phyloP scores from a whole-genome alignment of 108 stramenopile species.

The Aurantiochytrium sp. region DNA sequence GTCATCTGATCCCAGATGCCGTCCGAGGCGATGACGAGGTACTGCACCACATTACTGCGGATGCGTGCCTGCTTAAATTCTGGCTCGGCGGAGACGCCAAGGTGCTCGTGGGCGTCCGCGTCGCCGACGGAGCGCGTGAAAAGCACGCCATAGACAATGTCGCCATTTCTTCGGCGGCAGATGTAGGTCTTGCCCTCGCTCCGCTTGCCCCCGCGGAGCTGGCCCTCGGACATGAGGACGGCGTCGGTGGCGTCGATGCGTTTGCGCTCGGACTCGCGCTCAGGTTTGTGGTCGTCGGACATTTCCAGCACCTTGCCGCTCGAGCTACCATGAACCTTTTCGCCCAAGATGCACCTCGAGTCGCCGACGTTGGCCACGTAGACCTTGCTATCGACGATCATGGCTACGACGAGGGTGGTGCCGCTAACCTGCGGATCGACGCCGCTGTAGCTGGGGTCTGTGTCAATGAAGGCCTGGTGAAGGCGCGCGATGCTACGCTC shows the following conservation, averaged over 20 bases:
- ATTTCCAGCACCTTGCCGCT: not conserved
- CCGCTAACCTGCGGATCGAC: conserved; percentile 16
- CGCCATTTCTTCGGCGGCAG: conserved; percentile 20
- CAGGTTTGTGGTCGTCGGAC: conserved; percentile 38
- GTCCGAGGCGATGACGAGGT: not conserved
- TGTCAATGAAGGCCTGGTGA: not conserved
- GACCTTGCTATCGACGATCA: not conserved
- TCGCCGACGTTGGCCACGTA: conserved; percentile 36
- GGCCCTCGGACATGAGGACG: not conserved
- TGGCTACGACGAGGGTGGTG: conserved; percentile 23
- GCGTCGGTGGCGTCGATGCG: not conserved
- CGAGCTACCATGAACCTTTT: not conserved
- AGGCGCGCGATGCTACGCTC: not conserved
- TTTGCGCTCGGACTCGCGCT: not conserved
- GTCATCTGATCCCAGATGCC: conserved; percentile 17
- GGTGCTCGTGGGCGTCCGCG: conserved; percentile 26
- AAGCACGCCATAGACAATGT: conserved; percentile 22
- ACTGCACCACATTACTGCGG: not conserved
- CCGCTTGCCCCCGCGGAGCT: not conserved
- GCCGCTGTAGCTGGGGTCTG: not conserved
- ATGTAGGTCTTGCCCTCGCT: conserved; percentile 32
- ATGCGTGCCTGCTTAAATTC: conserved; percentile 5
- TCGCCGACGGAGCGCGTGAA: conserved; percentile 39
- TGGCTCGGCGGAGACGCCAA: conserved; percentile 27
- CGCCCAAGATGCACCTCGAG: not conserved